Evolutionary conservation across 169 alveolate species (phyloP), one percentile per base, ranked within the genome.

Genomic region (Perkinsus olseni): DNA sequence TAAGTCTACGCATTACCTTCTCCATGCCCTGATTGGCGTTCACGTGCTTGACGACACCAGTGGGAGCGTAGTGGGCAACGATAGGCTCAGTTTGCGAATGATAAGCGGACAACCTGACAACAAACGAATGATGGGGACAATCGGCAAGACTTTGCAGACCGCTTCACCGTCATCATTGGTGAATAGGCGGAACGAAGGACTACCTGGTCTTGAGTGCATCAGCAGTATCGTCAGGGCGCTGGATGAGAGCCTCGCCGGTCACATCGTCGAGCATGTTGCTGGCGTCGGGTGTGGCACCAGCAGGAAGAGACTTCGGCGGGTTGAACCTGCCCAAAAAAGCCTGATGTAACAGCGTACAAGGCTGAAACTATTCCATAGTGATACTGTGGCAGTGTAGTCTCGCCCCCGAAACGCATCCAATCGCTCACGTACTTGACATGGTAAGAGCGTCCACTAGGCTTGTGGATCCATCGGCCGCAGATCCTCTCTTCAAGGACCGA

Each of bases 401-500:
- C n/a, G n/a, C n/a, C n/a, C n/a, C n/a, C n/a, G n/a, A n/a, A n/a
- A n/a, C n/a, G n/a, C n/a, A n/a, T n/a, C n/a, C n/a, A n/a, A n/a
- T n/a, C n/a, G n/a, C 50, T 3, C 50, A 62, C 82, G 13, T 24
- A 62, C 82, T 62, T 62, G 82, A 62, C 82, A 62, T 62, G 82
- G 17, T 62, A 62, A 62, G 82, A 62, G 31, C 82, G 82, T 28
- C 82, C 82, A 62, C 82, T 62, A 24, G 82, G 82, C 82, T 95
- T 96, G 93, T 98, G 99, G 51, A 97, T 94, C 92, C 98, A 95
- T 93, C 99, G 96, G 62, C 99, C 99, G 36, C 97, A 95, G 40
- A 98, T 94, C 95, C 99, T 96, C 92, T 97, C 98, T 31, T 95
- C 95, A 17, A 98, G 96, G 39, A 94, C 95, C 21, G 96, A 94